Evolutionary conservation across 441 rosid species (phyloP), one percentile per base, ranked within the genome.

Genomic region (Pelargonium australe): DNA sequence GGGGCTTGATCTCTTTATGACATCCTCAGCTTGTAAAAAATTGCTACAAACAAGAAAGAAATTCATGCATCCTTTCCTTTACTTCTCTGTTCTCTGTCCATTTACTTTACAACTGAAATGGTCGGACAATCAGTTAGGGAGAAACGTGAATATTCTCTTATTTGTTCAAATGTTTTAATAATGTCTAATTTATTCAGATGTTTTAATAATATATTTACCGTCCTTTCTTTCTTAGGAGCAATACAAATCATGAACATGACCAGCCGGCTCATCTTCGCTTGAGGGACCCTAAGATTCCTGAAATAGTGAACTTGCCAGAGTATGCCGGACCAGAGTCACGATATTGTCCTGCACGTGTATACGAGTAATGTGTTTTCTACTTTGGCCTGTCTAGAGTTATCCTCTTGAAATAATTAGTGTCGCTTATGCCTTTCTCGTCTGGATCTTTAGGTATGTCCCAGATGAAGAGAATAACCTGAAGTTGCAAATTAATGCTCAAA

Each of bases 331-430:
- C 94, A 6, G 99, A 94, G 79, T 86, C 90, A 41, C 87, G 88
- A 76, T 94, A 88, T 78, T 94, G 99, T 74, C 99, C 97, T 68
- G 99, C 97, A 64, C 92, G 94, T 75, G 99, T 94, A 43, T 91
- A 91, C 8, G 99, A 94, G 99, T 94, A 87, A 84, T 73, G 67
- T 58, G 63, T 72, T 40, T 63, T 70, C 45, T 71, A 3, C 16
- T 43, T 1, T 72, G 16, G 25, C 64, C 47, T 67, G 37, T 66
- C 16, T n/a, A 55, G 61, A 55, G 23, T 9, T 55, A 3, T 55
- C 61, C 8, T 55, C 25, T 55, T 55, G 10, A 55, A 55, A 55
- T 17, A 55, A 55, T 17, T 19, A 55, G 10, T 55, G 61, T 55
- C 61, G 17, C 23, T 55, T 55, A 55, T 17, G 61, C 61, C 61